Conservation (phyloP, 495 filamentous ascomycete species). For the Podospora didyma region DNA sequence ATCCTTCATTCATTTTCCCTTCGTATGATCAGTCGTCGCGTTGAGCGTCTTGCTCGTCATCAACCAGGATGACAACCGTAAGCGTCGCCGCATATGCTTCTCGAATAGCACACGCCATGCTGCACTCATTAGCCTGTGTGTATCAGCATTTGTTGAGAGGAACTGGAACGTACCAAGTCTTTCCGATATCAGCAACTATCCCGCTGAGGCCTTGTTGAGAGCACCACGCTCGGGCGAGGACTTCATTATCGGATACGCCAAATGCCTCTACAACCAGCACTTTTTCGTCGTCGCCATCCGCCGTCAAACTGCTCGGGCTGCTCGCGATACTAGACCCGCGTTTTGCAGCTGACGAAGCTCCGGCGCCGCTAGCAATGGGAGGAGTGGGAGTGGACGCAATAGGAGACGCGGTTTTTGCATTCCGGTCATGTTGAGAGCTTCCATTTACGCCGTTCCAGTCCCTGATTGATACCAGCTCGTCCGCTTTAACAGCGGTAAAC, state of each 20-base stretch:
- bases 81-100: slow-evolving; percentile 68
- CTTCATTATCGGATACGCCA: slow-evolving; percentile 67
- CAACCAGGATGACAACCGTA: slow-evolving; percentile 63
- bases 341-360: neutral
- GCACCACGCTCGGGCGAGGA: slow-evolving; percentile 70
- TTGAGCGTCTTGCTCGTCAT: slow-evolving; percentile 20
- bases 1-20: no score
- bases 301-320: neutral
- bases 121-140: slow-evolving; percentile 9
- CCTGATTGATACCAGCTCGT: slow-evolving; percentile 56
- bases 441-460: slow-evolving; percentile 51
- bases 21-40: neutral
- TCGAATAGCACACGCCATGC: slow-evolving; percentile 64
- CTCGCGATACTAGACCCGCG: neutral
- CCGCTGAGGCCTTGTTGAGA: slow-evolving; percentile 64
- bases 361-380: neutral
- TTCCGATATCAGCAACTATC: slow-evolving; percentile 59
- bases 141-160: neutral
- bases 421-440: slow-evolving; percentile 11
- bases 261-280: slow-evolving; percentile 68
- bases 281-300: slow-evolving; percentile 44
- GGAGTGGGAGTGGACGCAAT: slow-evolving; percentile 1
- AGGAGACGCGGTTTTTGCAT: slow-evolving; percentile 19
- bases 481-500: slow-evolving; percentile 49
- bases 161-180: slow-evolving; percentile 53